These are phyloP conservation scores for Catunica adiposa DNA, from an alignment of 2,329 filamentous ascomycete species.

Conservation along the genomic window DNA sequence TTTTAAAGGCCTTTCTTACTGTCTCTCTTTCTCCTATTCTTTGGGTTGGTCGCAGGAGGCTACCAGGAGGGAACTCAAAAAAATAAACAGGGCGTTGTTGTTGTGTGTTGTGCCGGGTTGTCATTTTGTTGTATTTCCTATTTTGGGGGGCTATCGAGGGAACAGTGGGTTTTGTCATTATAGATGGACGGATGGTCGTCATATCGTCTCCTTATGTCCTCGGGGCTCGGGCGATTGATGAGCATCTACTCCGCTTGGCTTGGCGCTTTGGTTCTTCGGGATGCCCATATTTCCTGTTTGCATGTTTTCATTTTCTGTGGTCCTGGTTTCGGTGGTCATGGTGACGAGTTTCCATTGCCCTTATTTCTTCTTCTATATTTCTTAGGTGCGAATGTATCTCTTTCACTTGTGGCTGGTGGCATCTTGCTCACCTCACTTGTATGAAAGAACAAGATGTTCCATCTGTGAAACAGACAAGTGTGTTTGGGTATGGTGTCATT, in stretches of 20 bases:
- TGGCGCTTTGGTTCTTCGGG: not conserved
- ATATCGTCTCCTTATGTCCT: not conserved
- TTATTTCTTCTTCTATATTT: not conserved
- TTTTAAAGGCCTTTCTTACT: not conserved
- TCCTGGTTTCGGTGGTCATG: not conserved
- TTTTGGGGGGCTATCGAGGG: not conserved
- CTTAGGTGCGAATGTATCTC: not conserved
- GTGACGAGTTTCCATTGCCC: not conserved
- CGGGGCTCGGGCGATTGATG: not conserved
- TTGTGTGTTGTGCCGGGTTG: constrained; percentile 6
- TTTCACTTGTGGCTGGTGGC: not conserved
- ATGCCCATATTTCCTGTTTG: not conserved
- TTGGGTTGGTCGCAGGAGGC: not conserved
- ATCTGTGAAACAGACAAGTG: not conserved
- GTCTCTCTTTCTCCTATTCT: not conserved
- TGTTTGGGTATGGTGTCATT: not conserved
- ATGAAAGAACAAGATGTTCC: not conserved
- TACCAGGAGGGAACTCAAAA: not conserved
- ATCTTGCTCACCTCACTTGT: not conserved
- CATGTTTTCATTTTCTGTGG: constrained; percentile 1
- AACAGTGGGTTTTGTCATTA: not conserved
- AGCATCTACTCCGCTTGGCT: not conserved
- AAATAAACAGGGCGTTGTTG: not conserved
- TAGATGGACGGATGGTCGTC: not conserved
- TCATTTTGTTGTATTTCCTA: not conserved